These are phyloP conservation scores for Barnettozyma siamensis DNA, from an alignment of 805 yeast genomes.

Conservation along the genomic window DNA sequence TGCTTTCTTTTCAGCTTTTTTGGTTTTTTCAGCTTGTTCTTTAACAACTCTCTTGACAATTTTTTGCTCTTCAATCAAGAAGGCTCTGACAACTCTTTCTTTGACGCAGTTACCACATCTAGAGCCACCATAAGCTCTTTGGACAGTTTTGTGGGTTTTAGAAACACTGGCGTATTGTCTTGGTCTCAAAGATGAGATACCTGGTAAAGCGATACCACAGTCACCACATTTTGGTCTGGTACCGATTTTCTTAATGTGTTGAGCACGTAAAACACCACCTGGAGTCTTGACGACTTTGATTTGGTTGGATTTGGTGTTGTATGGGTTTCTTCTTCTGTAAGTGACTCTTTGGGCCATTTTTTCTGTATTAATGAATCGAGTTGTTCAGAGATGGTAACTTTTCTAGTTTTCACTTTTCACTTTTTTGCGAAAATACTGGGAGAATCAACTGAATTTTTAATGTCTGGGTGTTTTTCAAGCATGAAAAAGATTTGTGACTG, in stretches of 20 bases:
- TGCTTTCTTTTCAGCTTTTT: constrained; percentile 47
- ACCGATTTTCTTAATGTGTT: constrained; percentile 88
- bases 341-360: constrained; percentile 99
- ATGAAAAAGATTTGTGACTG: constrained; percentile 9
- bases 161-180: constrained; percentile 94
- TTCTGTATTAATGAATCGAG: neutral
- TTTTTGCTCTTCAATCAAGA: constrained; percentile 99
- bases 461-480: constrained; percentile 1
- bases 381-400: constrained; percentile 1
- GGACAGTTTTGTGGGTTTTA: constrained; percentile 95
- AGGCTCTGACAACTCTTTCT: constrained; percentile 99
- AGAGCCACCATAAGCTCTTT: constrained; percentile 99
- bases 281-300: constrained; percentile 99
- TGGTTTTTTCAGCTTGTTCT: constrained; percentile 89
- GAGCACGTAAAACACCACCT: constrained; percentile 98
- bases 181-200: constrained; percentile 95
- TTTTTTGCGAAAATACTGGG: neutral
- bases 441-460: neutral
- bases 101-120: constrained; percentile 98
- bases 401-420: neutral
- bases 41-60: constrained; percentile 98
- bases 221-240: constrained; percentile 82
- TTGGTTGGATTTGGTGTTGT: constrained; percentile 99
- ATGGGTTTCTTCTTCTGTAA: constrained; percentile 98
- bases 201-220: constrained; percentile 74